Base-by-base conservation (phyloP, 305 asterid species). In the Petunia hybrid region DNA sequence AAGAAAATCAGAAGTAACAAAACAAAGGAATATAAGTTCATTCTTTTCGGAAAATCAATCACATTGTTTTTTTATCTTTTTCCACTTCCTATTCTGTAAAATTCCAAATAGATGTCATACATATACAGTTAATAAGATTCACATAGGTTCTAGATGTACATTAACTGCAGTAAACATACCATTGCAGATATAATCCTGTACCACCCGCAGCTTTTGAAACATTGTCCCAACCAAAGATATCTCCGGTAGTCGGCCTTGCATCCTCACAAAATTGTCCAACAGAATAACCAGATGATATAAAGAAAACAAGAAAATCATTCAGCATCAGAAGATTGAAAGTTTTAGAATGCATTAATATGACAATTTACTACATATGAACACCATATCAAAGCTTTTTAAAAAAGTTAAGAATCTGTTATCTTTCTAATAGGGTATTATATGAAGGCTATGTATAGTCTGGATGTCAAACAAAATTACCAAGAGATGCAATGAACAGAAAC, bases 161-260 rank as follows among this genome's bases (percentile, higher is more conserved):
- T 14, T 51, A 51, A 10, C 10, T 51, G 57, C 57, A 10, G 57
- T 51, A 51, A 64, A 80, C 91, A 78, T 93, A 95, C 99, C 99
- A 93, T 48, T 98, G 91, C 83, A 93, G 87, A 90, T 93, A 92
- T 87, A 95, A 80, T 80, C 99, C 99, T 43, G 97, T 95, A 66
- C 98, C 98, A 14, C 97, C 99, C 8, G 94, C 88, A 83, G 91
- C 91, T 75, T 94, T 87, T n/a, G 99, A 97, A 84, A 94, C 97
- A 71, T 82, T 92, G 31, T 93, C 95, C 81, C 88, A 85, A 60
- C 87, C 76, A 80, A 91, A 92, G 66, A 91, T 82, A 80, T 92
- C 95, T 80, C 80, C 89, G 14, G 96, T 94, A 83, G 82, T 88
- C 85, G 85, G 83, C 87, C 99, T 95, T 76, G 96, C 97, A 86